Base-by-base conservation (phyloP, 768 basidiomycete species). In the Pleurotus pulmonarius region DNA sequence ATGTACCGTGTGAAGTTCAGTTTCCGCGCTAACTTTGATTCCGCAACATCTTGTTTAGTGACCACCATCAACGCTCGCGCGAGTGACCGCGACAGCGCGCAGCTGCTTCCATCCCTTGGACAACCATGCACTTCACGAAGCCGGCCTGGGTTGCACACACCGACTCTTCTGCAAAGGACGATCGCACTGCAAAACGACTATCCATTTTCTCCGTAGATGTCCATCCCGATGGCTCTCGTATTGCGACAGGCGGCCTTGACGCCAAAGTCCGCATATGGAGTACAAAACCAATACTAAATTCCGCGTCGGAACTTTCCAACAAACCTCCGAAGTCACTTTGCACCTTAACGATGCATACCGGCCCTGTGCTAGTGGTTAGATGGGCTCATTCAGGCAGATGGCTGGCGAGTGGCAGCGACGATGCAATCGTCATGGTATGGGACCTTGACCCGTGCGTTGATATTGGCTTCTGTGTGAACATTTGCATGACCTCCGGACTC, bases 241-340 rank as follows among this genome's bases (percentile, higher is more conserved):
- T 99, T 62, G 96, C 97, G n/a, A 99, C 96, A 0, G 97, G 94
- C 25, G 94, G 95, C 2, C 79, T 99, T 54, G 96, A 99, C 69
- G 89, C 92, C 40, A 95, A 94, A 75, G 86, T 99, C 59, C 89
- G 94, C 48, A 92, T 99, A 72, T 99, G 96, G 96, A 91, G 90
- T 59, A 98, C 97, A 0, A 87, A 91, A 59, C 95, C 97, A 0
- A 96, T 98, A 61, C 75, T 98, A n/a, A 86, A 86, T 60, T 72
- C 80, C 12, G 79, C 83, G 43, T 77, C 90, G 25, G 85, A 90
- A 65, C 69, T 72, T 59, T 82, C 86, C 45, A 81, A 87, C 57
- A 78, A 82, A 55, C 86, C 90, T 25, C 94, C 92, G 12, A 96
- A 94, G 67, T 83, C 89, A 12, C 75, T 98, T 24, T 94, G 91